Base-by-base conservation (phyloP, 768 basidiomycete genomes). In the Mycena sanguinolenta region DNA sequence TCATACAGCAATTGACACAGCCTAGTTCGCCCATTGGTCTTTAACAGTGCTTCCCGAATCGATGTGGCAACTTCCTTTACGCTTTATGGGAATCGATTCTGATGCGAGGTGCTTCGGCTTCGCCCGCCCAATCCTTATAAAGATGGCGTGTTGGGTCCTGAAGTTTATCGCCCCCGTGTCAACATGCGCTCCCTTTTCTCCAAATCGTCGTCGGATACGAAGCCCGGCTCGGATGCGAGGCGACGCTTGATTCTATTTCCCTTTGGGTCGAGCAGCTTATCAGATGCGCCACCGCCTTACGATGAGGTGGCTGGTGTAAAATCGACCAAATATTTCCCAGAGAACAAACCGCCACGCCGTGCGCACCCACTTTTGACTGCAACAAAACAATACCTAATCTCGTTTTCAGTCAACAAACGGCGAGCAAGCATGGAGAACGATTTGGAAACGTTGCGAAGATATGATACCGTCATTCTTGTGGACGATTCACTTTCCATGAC, bases 401-500 rank as follows among this genome's bases (percentile, higher is more conserved):
- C n/a, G 6, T 32, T 21, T 6, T 34, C 3, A 73, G 71, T 9
- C 23, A 65, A 10, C 60, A 49, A 55, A 63, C 64, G 60, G 42
- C 55, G 63, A 16, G 65, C 75, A 49, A 74, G 76, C 8, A 42
- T 71, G 36, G 81, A 82, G 66, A 70, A 81, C 70, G 78, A 74
- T 2, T 60, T 81, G 27, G 75, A 84, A 34, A 82, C 78, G 34
- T 76, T 90, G 6, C 69, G 77, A 36, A 75, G 82, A 57, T 91
- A 88, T 68, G 83, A 91, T 62, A 91, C 89, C 0, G 83, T 90
- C 16, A 79, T 91, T 49, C 77, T 91, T 53, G 81, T 92, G 65
- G 89, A 90, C 76, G 90, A 91, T 76, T 91, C 90, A 10, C 76
- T 76, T 4, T 90, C 89, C 2, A 91, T 91, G 90, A 67, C 38